Base-by-base conservation (phyloP, 192 early-diverging fungal genomes). In the Powellomyces hirtus region DNA sequence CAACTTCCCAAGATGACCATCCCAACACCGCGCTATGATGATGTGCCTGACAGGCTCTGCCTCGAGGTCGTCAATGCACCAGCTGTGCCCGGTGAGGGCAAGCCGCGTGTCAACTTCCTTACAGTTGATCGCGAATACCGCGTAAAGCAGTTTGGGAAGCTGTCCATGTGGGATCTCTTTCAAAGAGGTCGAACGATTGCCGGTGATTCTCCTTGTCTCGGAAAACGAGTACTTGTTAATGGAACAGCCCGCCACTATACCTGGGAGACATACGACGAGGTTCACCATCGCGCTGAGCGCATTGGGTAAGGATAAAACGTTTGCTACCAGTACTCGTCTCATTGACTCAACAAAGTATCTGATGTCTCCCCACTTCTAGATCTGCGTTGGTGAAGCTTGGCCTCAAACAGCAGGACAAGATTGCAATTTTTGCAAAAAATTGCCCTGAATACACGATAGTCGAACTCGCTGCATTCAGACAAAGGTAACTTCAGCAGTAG, bases 361-460 rank as follows among this genome's bases (percentile, higher is more conserved):
- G n/a, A n/a, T n/a, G n/a, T n/a, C n/a, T 42, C n/a, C 40, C 10
- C 40, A 10, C 40, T 42, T 42, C n/a, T n/a, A 70, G 62, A 53
- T 69, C 50, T 27, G 53, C 70, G 1, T 36, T 68, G 30, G 65
- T 56, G 11, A 33, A 16, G 46, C 75, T 46, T 62, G 71, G 38
- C 55, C 16, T 57, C 2, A 20, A 57, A 22, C 31, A 20, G 22
- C 14, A 31, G 11, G 38, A 30, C 62, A 66, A 51, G 0, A 58
- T 92, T 38, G 92, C 88, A 38, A 77, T 95, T 57, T 93, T 90
- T 79, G 68, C 90, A 7, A 73, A 80, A 69, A 94, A 93, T 78
- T 79, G 89, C 4, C 81, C 88, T 16, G 90, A 92, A 64, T 95
- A 92, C 89, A 73, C 80, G 16, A 83, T 94, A 57, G 68, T 86